These are phyloP conservation scores for Piromyces sp. DNA, from an alignment of 192 early-diverging fungal genomes.

Conservation along the genomic window DNA sequence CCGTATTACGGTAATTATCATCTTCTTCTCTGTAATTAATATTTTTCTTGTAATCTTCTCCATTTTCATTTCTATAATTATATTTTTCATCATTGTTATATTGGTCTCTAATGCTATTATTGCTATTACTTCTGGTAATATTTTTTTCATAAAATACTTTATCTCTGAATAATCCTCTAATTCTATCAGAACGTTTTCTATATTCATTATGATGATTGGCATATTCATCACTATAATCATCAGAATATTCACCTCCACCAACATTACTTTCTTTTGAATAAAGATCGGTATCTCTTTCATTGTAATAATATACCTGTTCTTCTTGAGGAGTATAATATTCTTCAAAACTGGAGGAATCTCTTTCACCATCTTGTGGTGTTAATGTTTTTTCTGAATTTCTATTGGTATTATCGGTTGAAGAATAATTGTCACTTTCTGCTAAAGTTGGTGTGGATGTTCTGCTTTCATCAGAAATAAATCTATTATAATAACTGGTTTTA, in stretches of 20 bases:
- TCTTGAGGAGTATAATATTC: not conserved
- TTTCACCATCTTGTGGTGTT: not conserved
- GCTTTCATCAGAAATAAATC: not conserved
- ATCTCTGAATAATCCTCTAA: too few relatives aligned
- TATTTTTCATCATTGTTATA: too few relatives aligned
- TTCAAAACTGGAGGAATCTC: not conserved
- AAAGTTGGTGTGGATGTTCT: not conserved
- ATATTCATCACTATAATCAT: not conserved
- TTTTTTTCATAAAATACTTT: too few relatives aligned
- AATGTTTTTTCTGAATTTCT: not conserved
- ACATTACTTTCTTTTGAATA: not conserved
- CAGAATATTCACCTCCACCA: not conserved
- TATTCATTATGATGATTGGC: not conserved
- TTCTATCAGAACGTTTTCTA: not conserved
- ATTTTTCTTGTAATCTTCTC: too few relatives aligned
- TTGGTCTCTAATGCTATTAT: too few relatives aligned
- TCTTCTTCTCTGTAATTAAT: too few relatives aligned
- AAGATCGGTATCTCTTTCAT: not conserved
- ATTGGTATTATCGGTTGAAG: not conserved
- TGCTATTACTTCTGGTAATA: not conserved
- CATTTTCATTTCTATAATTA: too few relatives aligned
- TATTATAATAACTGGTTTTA: not conserved
- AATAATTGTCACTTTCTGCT: not conserved
- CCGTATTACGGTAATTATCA: too few relatives aligned
- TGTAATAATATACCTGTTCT: not conserved